Evolutionary conservation across 2,329 filamentous ascomycete genomes (phyloP), one percentile per base, ranked within the genome.

Genomic region (Fusarium clavum): DNA sequence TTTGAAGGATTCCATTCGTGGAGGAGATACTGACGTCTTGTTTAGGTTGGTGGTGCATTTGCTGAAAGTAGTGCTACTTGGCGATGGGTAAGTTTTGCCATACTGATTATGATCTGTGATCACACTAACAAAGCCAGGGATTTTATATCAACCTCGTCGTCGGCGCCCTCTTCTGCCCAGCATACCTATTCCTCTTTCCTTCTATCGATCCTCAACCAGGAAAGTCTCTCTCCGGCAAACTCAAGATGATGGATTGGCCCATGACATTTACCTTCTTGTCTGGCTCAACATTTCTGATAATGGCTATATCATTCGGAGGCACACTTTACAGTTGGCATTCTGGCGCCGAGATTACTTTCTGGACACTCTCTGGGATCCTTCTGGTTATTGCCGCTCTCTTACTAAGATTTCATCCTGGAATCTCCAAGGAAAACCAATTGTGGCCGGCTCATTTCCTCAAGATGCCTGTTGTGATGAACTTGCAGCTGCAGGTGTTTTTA

Each of bases 11-110:
- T n/a, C n/a, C n/a, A n/a, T n/a, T n/a, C n/a, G n/a, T n/a, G n/a
- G n/a, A 20, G 12, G 5, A 22, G 8, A 13, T 2, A 13, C 43
- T 45, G 9, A 45, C 14, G 5, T 1, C n/a, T 8, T 20, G 6
- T 25, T 16, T 6, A 61, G 16, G 73, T 85, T 32, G 83, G 83
- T 10, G 83, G 83, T n/a, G 81, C 77, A 0, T 84, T 85, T 56
- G 75, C 79, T 3, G 80, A 81, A 27, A 78, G 71, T 6, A 64
- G 69, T 3, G 82, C 79, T 1, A 78, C 77, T 1, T 85, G 83
- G 83, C 65, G 83, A 62, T 83, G 79, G 78, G 66, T 67, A 18
- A 47, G 65, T 38, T 20, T 1, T 10, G 4, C 6, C 1, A 7
- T 6, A 8, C 4, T 14, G 8, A 25, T 8, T 0, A 25, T 8